phyloP scores from a whole-genome alignment of 2,329 filamentous ascomycete species.

The Aureobasidium musti region DNA sequence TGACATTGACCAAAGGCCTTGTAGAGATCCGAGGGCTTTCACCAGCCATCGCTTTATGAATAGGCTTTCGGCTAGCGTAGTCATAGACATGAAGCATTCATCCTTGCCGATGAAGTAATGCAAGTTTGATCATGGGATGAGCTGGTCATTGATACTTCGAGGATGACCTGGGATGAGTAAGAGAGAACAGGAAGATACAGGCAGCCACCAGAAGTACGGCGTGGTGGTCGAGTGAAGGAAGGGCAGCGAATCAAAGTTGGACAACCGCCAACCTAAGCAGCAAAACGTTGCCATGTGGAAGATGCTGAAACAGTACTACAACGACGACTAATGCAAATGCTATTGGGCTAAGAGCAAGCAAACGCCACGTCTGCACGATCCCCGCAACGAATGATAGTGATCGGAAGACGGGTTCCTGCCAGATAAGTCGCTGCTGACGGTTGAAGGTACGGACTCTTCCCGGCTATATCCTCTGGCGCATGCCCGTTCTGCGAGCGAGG shows the following conservation, averaged over 20 bases:
- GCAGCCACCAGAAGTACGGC: background rate
- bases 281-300: slow-evolving; percentile 25
- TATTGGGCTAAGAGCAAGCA: slow-evolving; percentile 28
- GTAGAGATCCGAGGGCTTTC: slow-evolving; percentile 13
- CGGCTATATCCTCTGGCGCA: slow-evolving; percentile 27
- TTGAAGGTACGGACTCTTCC: slow-evolving; percentile 20
- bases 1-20: slow-evolving; percentile 16
- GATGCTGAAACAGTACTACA: slow-evolving; percentile 27
- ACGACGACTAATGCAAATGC: slow-evolving; percentile 29
- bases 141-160: background rate
- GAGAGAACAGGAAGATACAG: background rate
- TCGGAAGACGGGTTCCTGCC: slow-evolving; percentile 18
- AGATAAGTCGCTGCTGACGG: slow-evolving; percentile 23
- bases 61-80: slow-evolving; percentile 22
- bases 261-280: background rate
- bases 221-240: background rate
- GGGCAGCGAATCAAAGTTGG: slow-evolving; percentile 8
- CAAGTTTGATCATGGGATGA: background rate
- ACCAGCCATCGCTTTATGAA: slow-evolving; percentile 12
- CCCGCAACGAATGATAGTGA: slow-evolving; percentile 13
- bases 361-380: slow-evolving; percentile 26
- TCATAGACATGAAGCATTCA: background rate
- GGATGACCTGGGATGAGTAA: background rate
- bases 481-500: slow-evolving; percentile 6
- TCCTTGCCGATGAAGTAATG: background rate